Evolutionary conservation across 116 monocot genomes (phyloP), one percentile per base, ranked within the genome.

Genomic region (Posidonia oceanica): DNA sequence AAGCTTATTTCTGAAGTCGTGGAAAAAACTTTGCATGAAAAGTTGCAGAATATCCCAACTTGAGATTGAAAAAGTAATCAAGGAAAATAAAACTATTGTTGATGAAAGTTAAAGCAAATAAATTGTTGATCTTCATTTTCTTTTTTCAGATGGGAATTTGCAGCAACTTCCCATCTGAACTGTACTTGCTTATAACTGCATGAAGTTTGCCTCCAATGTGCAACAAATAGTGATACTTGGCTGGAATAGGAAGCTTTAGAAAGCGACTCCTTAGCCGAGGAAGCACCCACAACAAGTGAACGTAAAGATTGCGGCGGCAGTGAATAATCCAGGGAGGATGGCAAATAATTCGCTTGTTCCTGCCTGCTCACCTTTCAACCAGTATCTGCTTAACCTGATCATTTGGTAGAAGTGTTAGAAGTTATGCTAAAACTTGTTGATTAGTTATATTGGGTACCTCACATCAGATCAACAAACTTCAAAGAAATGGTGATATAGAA

Each of bases 361-460:
- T 5, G 80, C 83, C 68, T 86, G 88, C 65, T 95, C 91, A 4
- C 95, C 95, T 74, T 95, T 95, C 75, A 95, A 66, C 95, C 95
- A 95, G 61, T 95, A 95, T 74, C 72, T 77, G 56, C 59, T 84
- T 70, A 94, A 72, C 76, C 94, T 93, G 68, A 15, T 62, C 65
- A 60, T 11, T 18, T 13, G 12, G 29, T 29, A 67, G 29, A 71
- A 21, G 39, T 55, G 39, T 59, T 4, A 48, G 48, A 48, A 48
- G 7, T 48, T 48, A 48, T 48, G 48, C 48, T 48, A 10, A 10
- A 48, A 48, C 7, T 48, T 12, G 8, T 10, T 48, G 12, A 48
- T 48, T 48, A 48, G 48, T 10, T 48, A 29, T 29, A 29, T 29
- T 29, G 29, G 29, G 29, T 29, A 29, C 29, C 29, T 29, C 29